Conservation (phyloP, 305 asterid genomes). For the Plantago coronopus region DNA sequence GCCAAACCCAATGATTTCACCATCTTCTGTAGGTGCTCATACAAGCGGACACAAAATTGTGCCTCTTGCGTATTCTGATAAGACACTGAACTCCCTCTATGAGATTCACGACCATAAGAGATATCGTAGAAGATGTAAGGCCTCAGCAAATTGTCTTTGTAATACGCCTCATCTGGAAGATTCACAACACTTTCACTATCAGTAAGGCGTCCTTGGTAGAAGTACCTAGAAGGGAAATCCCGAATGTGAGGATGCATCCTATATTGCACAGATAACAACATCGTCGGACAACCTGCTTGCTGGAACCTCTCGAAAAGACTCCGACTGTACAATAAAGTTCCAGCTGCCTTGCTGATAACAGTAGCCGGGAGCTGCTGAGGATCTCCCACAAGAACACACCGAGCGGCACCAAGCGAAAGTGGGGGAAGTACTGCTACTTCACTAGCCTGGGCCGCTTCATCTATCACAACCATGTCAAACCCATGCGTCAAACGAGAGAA, state of each 20-base stretch:
- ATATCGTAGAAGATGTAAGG: conserved; percentile 88
- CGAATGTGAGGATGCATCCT: conserved; percentile 98
- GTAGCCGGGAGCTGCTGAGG: conserved; percentile 99
- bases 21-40: conserved; percentile 81
- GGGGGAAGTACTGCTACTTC: conserved; percentile 96
- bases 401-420: conserved; percentile 97
- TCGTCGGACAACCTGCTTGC: conserved; percentile 98
- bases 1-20: conserved; percentile 58
- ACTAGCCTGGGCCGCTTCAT: conserved; percentile 99
- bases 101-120: conserved; percentile 90
- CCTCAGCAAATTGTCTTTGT: conserved; percentile 73
- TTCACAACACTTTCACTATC: conserved; percentile 85
- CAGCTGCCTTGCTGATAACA: conserved; percentile 97
- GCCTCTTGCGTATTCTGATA: conserved; percentile 92
- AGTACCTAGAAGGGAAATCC: conserved; percentile 94
- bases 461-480: conserved; percentile 99
- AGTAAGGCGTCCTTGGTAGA: conserved; percentile 94
- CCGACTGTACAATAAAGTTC: conserved; percentile 92
- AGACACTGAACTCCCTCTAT: conserved; percentile 92
- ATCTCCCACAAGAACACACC: conserved; percentile 98
- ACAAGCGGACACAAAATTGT: conserved; percentile 84
- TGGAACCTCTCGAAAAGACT: conserved; percentile 99
- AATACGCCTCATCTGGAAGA: conserved; percentile 73
- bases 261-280: conserved; percentile 93
- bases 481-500: conserved; percentile 97